A percentile compares a stretch with the other conserved stretches of the same genome.
Conservation (phyloP, 139 green algal genomes). For the Diplosphaera chodatii region DNA sequence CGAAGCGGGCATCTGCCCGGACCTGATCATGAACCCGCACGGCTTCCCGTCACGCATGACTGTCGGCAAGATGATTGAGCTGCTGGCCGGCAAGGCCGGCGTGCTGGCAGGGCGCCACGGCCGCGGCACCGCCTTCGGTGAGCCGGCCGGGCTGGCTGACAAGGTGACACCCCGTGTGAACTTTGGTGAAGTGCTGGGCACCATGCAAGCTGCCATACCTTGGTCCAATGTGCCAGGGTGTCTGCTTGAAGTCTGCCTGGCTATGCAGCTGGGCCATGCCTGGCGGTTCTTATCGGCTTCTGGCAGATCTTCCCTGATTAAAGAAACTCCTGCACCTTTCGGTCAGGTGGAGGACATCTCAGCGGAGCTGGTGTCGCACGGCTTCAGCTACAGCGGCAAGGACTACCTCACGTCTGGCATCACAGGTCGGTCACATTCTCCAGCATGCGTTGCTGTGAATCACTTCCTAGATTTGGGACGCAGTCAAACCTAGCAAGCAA, state of each 20-base stretch:
- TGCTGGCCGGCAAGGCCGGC: constrained; percentile 88
- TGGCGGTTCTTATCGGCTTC: too few relatives aligned
- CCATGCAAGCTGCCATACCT: too few relatives aligned
- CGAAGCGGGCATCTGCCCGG: constrained; percentile 81
- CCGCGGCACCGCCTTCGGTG: constrained; percentile 88
- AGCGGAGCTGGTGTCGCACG: constrained; percentile 70
- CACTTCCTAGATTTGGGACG: too few relatives aligned
- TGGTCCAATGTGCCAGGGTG: too few relatives aligned
- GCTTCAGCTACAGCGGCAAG: constrained; percentile 90
- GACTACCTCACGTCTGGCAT: constrained; percentile 86
- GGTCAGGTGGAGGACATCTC: constrained; percentile 41
- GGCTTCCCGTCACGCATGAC: constrained; percentile 77
- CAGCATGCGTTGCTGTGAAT: too few relatives aligned
- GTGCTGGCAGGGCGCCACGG: constrained; percentile 27
- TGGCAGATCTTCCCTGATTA: too few relatives aligned
- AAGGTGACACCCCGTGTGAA: too few relatives aligned
- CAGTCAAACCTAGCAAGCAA: too few relatives aligned
- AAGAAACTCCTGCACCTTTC: too few relatives aligned
- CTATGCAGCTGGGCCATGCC: too few relatives aligned
- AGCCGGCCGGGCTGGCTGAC: constrained; percentile 72
- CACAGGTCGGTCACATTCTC: constrained; percentile 58
- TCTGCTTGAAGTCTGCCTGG: too few relatives aligned
- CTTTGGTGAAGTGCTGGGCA: too few relatives aligned
- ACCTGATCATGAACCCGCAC: constrained; percentile 85
- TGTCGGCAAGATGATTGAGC: constrained; percentile 96